phyloP scores from a whole-genome alignment of 2,329 filamentous ascomycete species.

The Penicillium sp. region DNA sequence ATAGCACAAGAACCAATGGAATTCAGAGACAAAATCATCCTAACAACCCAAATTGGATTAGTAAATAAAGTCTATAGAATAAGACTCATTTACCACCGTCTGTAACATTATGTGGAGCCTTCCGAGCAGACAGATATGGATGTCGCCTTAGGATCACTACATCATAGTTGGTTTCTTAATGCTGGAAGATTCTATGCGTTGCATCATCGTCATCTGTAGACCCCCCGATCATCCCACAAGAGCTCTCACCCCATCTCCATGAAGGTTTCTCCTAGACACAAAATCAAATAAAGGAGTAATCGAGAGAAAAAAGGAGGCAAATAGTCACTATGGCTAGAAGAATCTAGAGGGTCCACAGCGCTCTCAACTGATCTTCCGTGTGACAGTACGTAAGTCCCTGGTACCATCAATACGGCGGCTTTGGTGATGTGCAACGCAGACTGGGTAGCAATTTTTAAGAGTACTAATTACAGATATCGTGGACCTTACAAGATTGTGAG shows the following conservation, averaged over 20 bases:
- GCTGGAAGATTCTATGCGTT: slow-evolving; percentile 21
- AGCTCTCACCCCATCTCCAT: neutral
- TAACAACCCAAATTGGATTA: neutral
- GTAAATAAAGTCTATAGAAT: neutral
- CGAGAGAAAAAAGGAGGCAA: neutral
- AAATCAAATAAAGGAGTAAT: neutral
- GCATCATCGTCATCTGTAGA: slow-evolving; percentile 18
- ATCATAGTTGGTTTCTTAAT: slow-evolving; percentile 9
- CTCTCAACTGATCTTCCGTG: slow-evolving; percentile 6
- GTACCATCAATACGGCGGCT: neutral
- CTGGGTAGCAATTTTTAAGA: neutral
- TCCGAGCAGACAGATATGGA: neutral
- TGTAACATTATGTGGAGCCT: neutral
- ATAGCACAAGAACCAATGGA: neutral
- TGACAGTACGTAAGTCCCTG: neutral
- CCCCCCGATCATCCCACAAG: neutral
- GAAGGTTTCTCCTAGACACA: neutral
- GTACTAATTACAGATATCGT: neutral
- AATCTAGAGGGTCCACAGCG: slow-evolving; percentile 1
- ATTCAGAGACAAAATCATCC: neutral
- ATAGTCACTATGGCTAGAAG: neutral
- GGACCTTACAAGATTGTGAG: neutral
- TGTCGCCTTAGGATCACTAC: slow-evolving; percentile 6
- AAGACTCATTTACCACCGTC: neutral
- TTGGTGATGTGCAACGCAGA: neutral